Percentiles rank a stretch among this genome's conserved stretches.
These are phyloP conservation scores for Jatropha podagrica DNA, from an alignment of 441 rosid genomes.

Conservation along the genomic window DNA sequence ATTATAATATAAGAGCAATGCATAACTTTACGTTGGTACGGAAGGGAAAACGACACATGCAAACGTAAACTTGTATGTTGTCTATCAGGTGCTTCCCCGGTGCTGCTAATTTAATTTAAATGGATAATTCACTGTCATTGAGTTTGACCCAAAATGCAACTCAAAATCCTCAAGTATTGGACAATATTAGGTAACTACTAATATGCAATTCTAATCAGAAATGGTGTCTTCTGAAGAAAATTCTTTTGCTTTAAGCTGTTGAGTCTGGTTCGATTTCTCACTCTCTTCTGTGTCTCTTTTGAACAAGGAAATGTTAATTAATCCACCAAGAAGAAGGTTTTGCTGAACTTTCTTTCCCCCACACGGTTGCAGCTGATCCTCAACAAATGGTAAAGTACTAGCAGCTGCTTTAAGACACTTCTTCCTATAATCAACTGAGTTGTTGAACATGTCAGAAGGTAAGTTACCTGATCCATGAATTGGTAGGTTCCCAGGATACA, in stretches of 20 bases:
- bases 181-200: background rate
- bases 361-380: background rate
- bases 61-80: background rate
- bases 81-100: background rate
- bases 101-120: background rate
- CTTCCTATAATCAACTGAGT: background rate
- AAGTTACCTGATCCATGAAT: slow-evolving; percentile 5
- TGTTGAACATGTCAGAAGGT: background rate
- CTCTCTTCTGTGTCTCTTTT: background rate
- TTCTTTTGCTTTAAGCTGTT: background rate
- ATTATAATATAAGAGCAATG: background rate
- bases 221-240: slow-evolving; percentile 13
- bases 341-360: background rate
- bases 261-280: background rate
- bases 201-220: background rate
- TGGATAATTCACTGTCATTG: background rate
- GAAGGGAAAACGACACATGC: background rate
- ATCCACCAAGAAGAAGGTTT: slow-evolving; percentile 11
- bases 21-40: background rate
- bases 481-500: slow-evolving; percentile 45
- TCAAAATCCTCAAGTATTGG: background rate
- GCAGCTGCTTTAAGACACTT: background rate
- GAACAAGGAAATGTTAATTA: slow-evolving; percentile 3
- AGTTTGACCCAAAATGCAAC: background rate
- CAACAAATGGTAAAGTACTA: background rate